Conservation (phyloP, 73 alveolate species). For the Uronychia setigera region DNA sequence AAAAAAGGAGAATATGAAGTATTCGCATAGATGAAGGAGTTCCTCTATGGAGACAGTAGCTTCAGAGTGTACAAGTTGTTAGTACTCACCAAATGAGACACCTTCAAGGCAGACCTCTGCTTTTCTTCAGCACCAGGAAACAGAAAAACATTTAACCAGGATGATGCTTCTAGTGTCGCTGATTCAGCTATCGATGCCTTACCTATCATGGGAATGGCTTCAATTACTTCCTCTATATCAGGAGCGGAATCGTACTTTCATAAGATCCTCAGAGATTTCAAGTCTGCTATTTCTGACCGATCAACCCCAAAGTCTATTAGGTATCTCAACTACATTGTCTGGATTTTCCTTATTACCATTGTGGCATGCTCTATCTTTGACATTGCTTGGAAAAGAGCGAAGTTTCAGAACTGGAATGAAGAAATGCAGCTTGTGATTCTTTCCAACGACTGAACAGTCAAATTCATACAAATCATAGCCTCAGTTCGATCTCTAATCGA, state of each 20-base stretch:
- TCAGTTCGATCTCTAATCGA: neutral
- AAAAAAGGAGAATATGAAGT: constrained; percentile 1
- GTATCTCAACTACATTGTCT: neutral
- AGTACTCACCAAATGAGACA: neutral
- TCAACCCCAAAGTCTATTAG: neutral
- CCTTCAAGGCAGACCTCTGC: neutral
- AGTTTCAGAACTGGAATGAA: neutral
- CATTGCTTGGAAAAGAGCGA: neutral
- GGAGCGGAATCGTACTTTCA: neutral
- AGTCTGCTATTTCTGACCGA: neutral
- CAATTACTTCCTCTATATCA: neutral
- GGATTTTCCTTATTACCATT: neutral
- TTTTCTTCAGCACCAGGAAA: neutral
- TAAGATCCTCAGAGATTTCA: neutral
- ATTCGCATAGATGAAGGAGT: neutral
- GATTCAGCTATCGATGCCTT: neutral
- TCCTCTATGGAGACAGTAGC: neutral
- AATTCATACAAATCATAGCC: neutral
- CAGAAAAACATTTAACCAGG: too few species aligned
- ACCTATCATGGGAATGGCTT: neutral
- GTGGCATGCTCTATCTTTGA: neutral
- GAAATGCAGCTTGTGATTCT: neutral
- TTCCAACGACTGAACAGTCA: neutral
- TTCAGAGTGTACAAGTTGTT: neutral
- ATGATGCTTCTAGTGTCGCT: neutral